phyloP scores from a whole-genome alignment of 176 grass and related monocot genomes.

The Oryza glumipatula region DNA sequence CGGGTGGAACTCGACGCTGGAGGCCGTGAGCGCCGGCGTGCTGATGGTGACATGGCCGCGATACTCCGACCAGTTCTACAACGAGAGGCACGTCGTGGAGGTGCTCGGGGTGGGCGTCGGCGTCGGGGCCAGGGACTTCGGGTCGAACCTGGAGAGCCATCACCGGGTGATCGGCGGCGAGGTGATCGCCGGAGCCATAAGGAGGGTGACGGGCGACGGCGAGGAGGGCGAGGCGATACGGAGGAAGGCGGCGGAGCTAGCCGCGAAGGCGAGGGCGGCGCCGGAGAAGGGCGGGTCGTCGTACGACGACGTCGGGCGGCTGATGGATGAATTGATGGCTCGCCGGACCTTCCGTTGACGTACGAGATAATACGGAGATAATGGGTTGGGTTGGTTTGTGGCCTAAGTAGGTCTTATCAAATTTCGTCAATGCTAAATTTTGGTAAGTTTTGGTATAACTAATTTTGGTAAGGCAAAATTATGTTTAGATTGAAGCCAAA shows the following conservation, averaged over 20 bases:
- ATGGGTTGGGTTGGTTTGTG: too few species aligned
- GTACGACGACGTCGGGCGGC: not conserved
- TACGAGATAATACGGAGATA: too few species aligned
- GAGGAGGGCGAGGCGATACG: too few species aligned
- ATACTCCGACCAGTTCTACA: slow-evolving; percentile 48
- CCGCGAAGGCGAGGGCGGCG: not conserved
- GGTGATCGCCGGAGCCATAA: too few species aligned
- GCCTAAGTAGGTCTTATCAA: too few species aligned
- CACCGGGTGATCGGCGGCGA: not conserved
- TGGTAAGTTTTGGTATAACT: too few species aligned
- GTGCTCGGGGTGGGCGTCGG: slow-evolving; percentile 48
- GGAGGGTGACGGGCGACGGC: too few species aligned
- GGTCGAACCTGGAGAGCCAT: slow-evolving; percentile 4
- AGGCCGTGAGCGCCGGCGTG: slow-evolving; percentile 25
- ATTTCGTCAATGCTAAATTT: too few species aligned
- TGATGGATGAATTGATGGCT: slow-evolving; percentile 32
- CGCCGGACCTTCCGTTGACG: not conserved
- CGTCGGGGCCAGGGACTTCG: slow-evolving; percentile 39
- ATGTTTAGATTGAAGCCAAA: too few species aligned
- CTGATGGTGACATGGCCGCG: not conserved
- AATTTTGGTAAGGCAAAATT: too few species aligned
- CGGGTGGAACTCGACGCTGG: slow-evolving; percentile 53
- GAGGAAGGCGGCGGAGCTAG: too few species aligned
- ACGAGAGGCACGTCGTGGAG: slow-evolving; percentile 71
- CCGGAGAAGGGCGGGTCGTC: not conserved